Evolutionary conservation across 805 yeast genomes (phyloP).

Genomic region (Maudiozyma saulgeensis): DNA sequence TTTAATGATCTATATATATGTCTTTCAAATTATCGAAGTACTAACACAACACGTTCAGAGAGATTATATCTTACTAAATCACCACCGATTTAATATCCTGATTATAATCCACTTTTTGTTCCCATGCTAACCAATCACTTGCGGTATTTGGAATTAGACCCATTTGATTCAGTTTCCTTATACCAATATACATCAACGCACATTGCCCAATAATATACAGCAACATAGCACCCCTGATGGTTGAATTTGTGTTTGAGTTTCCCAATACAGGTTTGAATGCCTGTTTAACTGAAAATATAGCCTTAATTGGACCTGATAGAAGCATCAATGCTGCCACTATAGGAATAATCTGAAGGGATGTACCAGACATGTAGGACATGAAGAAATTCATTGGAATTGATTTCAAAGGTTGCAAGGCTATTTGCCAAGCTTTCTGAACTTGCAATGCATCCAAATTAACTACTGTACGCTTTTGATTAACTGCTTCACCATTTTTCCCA

Average conservation of each 20-base stretch:
- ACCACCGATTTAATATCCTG: constrained; percentile 15
- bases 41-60: too few species aligned
- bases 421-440: constrained; percentile 72
- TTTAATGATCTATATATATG: neutral
- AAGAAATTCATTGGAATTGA: constrained; percentile 80
- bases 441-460: constrained; percentile 6
- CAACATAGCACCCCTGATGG: constrained; percentile 33
- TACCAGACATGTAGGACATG: constrained; percentile 91
- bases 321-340: constrained; percentile 83
- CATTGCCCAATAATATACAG: constrained; percentile 41
- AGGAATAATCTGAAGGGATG: constrained; percentile 80
- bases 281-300: constrained; percentile 48
- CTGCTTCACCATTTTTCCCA: neutral
- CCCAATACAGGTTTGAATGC: constrained; percentile 45
- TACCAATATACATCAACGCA: constrained; percentile 59
- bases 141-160: constrained; percentile 80
- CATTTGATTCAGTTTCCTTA: constrained; percentile 80
- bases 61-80: constrained; percentile 6
- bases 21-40: too few species aligned
- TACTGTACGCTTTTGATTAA: neutral
- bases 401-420: constrained; percentile 76
- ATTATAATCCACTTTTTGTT: constrained; percentile 31
- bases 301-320: constrained; percentile 66
- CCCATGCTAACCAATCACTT: constrained; percentile 93
- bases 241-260: constrained; percentile 20